A percentile compares a stretch with the other conserved stretches of the same genome.
These are phyloP conservation scores for Exserohilum rostratum DNA, from an alignment of 2,329 filamentous ascomycete genomes.

Conservation along the genomic window DNA sequence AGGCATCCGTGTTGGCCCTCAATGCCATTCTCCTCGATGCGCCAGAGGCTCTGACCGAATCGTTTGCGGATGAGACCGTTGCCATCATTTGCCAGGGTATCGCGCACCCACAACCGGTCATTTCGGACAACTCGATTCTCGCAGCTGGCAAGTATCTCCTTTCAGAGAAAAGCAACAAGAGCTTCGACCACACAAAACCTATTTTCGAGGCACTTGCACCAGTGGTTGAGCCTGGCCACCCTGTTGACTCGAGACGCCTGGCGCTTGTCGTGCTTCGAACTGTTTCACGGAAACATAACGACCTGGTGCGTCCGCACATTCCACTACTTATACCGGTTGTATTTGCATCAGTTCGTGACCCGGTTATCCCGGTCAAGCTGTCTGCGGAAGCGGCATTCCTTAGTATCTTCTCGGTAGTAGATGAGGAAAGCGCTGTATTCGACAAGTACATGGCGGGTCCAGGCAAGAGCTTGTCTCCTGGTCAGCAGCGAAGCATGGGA, in stretches of 20 bases:
- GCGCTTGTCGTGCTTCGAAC: conserved; percentile 88
- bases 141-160: conserved; percentile 91
- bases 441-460: conserved; percentile 84
- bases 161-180: conserved; percentile 66
- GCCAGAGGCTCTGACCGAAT: conserved; percentile 69
- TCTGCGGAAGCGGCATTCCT: conserved; percentile 94
- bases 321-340: conserved; percentile 79
- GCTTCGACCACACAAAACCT: conserved; percentile 77
- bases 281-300: conserved; percentile 76
- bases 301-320: conserved; percentile 82
- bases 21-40: conserved; percentile 89
- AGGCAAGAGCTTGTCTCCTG: conserved; percentile 68
- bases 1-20: conserved; percentile 80
- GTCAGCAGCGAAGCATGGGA: conserved; percentile 84
- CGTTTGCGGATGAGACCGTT: conserved; percentile 74
- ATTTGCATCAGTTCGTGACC: conserved; percentile 88
- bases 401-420: conserved; percentile 85
- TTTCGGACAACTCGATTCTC: conserved; percentile 86
- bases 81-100: conserved; percentile 82
- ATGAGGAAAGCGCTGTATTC: conserved; percentile 84
- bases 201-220: conserved; percentile 79
- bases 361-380: conserved; percentile 92
- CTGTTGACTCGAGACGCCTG: conserved; percentile 83
- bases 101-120: conserved; percentile 71
- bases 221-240: conserved; percentile 76